Base-by-base conservation (phyloP, 2,329 filamentous ascomycete genomes). In the Colletotrichum destructivum region DNA sequence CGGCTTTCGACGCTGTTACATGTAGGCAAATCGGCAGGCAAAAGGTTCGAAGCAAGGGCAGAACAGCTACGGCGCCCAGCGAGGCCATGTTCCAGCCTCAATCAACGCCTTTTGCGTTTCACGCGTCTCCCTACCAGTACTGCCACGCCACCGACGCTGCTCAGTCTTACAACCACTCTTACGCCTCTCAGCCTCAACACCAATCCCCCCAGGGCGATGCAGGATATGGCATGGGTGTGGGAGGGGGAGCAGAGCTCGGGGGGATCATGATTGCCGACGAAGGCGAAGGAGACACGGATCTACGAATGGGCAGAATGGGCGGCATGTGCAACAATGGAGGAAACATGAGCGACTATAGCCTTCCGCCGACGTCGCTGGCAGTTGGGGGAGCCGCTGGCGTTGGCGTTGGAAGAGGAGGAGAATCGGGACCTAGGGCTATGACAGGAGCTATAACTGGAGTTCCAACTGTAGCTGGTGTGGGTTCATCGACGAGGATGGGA, bases 51-150 rank as follows among this genome's bases (percentile, higher is more conserved):
- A 11, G 40, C 56, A 71, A 40, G 46, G 40, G 56, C 6, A 46
- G 31, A 21, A 71, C 51, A 38, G 18, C 40, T n/a, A 66, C 60
- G 56, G 31, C 51, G 35, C 12, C 35, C 54, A 68, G 42, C 42
- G 61, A 69, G 71, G 72, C 81, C 80, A 89, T 89, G 87, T 89
- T 88, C 82, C 85, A 88, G 79, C 84, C 87, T 77, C 85, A 88
- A 75, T 82, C 86, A 66, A 86, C 85, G 65, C 83, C 87, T 66
- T 87, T 84, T 74, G 79, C 82, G 75, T 82, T 79, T 75, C 82
- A 81, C 75, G 70, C 75, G 9, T 62, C 60, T 64, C 35, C 63
- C 61, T 55, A 65, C 26, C 4, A 38, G 21, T 59, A 68, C n/a
- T 23, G 26, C 12, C 42, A 62, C 12, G 3, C 21, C 26, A 18